Base-by-base conservation (phyloP, 371 early-diverging fungal species). In the Mucor saturninus region DNA sequence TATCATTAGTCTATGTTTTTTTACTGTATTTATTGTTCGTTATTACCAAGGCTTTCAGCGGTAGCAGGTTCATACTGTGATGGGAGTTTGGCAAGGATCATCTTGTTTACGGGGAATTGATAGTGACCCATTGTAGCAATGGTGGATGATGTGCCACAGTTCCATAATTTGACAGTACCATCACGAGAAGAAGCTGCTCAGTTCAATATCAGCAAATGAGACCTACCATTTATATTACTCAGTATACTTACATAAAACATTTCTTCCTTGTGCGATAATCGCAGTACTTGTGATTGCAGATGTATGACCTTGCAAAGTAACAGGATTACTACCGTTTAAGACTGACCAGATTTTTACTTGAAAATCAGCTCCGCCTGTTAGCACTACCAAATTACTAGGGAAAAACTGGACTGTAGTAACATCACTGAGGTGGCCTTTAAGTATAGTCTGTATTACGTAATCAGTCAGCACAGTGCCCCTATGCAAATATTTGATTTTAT, bases 261-360 rank as follows among this genome's bases (percentile, higher is more conserved):
- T 87, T 63, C 81, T 67, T 54, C 88, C 88, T 30, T 76, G 61
- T 4, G 72, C 75, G 30, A 87, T 71, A 21, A 87, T 85, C 11
- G 83, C 88, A 3, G 83, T 79, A 61, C 82, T 77, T 6, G 85
- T 81, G 40, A 86, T 79, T 6, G 80, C 88, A 83, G 82, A 80
- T 1, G 77, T 85, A 68, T 92, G 92, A 5, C 92, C 91, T 40
- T 68, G 75, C 35, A 92, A 72, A 4, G 91, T 89, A 4, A 89
- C 89, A 14, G 93, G 93, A 50, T 90, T 90, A 43, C 80, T 77
- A 38, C 93, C 93, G 67, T 91, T 87, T 26, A 83, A 55, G 5
- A 79, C 91, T 37, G 91, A 90, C 91, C 91, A 92, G 38, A 92
- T 79, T 42, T 85, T 86, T 14, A 88, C 64, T 42, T 81, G 81